Conservation (phyloP, 2,329 filamentous ascomycete genomes). For the Cladophialophora carrionii region DNA sequence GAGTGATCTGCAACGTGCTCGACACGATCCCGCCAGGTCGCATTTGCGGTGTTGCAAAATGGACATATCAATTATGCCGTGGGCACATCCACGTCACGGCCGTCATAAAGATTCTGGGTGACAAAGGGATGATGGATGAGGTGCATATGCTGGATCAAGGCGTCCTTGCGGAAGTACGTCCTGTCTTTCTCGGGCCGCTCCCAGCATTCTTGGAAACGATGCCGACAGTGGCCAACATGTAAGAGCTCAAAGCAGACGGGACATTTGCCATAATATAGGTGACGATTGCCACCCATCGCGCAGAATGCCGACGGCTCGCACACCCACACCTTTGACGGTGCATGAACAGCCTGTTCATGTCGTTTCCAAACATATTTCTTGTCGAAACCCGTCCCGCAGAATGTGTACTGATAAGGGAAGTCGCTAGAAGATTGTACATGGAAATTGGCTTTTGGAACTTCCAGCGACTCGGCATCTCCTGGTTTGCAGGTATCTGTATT, state of each 20-base stretch:
- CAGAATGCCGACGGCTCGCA: neutral
- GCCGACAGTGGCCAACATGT: neutral
- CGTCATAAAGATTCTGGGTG: neutral
- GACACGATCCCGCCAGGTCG: neutral
- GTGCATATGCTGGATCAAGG: neutral
- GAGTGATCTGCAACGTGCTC: conserved; percentile 4
- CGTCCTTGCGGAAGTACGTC: conserved; percentile 4
- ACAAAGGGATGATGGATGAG: neutral
- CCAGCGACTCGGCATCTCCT: neutral
- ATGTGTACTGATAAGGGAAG: neutral
- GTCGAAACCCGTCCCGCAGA: neutral
- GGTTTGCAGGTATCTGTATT: neutral
- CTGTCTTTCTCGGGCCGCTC: neutral
- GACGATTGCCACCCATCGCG: neutral
- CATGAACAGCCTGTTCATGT: conserved; percentile 3
- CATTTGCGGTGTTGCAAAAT: neutral
- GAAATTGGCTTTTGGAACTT: neutral
- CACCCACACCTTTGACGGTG: neutral
- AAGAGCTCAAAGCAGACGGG: neutral
- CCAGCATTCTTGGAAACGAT: conserved; percentile 2
- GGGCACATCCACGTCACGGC: neutral
- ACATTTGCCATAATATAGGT: neutral
- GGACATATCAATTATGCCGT: neutral
- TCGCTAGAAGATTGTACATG: neutral
- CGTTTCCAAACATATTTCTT: neutral